Base-by-base conservation (phyloP, 2,329 filamentous ascomycete species). In the Triangularia setosa region DNA sequence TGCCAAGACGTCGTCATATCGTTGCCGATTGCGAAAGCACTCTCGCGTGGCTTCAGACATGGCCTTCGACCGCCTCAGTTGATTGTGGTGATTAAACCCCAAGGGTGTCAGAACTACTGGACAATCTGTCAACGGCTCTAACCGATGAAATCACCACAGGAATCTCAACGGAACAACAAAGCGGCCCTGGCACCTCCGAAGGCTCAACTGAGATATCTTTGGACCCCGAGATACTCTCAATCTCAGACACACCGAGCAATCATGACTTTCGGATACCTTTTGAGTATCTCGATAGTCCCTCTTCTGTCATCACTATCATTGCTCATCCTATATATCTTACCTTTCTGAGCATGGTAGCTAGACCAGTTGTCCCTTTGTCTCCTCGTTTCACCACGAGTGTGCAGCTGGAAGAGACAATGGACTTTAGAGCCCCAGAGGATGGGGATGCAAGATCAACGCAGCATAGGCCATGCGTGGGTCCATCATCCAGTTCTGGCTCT, bases 181-280 rank as follows among this genome's bases (percentile, higher is more conserved):
- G 21, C 18, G 5, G 12, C 30, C 5, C 18, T 18, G n/a, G 3
- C 59, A 55, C n/a, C 6, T 16, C 27, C 6, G 28, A n/a, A 21
- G 52, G 48, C 16, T 55, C 60, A n/a, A 16, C 12, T 9, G 12
- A 54, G 35, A 52, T 12, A 16, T 60, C 58, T 23, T 5, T 60
- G 3, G 58, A 61, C 23, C 54, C 58, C 6, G 25, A 61, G 23
- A 61, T 54, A 11, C 40, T 61, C 8, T 61, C 58, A 12, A 61
- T 61, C 14, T 33, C 58, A 23, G 58, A 61, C 12, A 18, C 58
- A 12, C 53, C 58, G n/a, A 44, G 30, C 30, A 44, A 33, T 14
- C 3, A 12, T 11, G 25, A 18, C 4, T 6, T 7, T 24, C 44
- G 3, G 12, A 30, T 27, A 23, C 33, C n/a, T 53, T n/a, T 48